Evolutionary conservation across 169 alveolate species (phyloP).

Genomic region (Cytauxzoon felis): DNA sequence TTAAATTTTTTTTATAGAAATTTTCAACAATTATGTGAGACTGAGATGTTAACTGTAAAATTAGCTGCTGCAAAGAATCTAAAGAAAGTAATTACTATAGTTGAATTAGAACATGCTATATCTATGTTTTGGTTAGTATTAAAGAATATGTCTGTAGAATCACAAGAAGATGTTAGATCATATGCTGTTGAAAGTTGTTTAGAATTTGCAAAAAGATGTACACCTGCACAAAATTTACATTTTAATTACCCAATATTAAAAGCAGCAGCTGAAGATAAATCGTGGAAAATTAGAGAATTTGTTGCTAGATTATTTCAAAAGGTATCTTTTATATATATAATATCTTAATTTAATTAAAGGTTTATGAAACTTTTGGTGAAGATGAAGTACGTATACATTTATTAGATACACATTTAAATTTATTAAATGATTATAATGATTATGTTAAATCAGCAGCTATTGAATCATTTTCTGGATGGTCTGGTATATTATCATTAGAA

Average conservation of each 20-base stretch:
- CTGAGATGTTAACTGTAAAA: slow-evolving; percentile 31
- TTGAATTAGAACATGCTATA: slow-evolving; percentile 52
- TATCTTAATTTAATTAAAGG: slow-evolving; percentile 4
- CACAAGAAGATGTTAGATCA: slow-evolving; percentile 48
- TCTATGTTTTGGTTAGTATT: slow-evolving; percentile 68
- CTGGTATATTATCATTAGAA: slow-evolving; percentile 23
- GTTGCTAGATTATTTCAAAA: slow-evolving; percentile 13
- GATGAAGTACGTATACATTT: slow-evolving; percentile 17
- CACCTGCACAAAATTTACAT: slow-evolving; percentile 50
- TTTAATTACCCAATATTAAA: slow-evolving; percentile 42
- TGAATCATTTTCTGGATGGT: slow-evolving; percentile 34
- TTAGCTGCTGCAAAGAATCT: slow-evolving; percentile 54
- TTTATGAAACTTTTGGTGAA: slow-evolving; percentile 45
- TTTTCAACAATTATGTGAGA: slow-evolving; percentile 56
- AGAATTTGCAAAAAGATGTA: slow-evolving; percentile 52
- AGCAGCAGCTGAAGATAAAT: slow-evolving; percentile 52
- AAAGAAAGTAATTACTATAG: slow-evolving; percentile 18
- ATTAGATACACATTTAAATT: slow-evolving; percentile 22
- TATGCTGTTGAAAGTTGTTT: slow-evolving; percentile 51
- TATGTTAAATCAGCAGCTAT: slow-evolving; percentile 37
- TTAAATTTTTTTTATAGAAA: background rate
- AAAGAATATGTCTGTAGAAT: slow-evolving; percentile 59
- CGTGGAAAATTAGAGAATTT: slow-evolving; percentile 58
- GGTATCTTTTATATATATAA: background rate
- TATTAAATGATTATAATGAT: slow-evolving; percentile 38